These are phyloP conservation scores for Candida maesae DNA, from an alignment of 805 yeast genomes.

Conservation along the genomic window DNA sequence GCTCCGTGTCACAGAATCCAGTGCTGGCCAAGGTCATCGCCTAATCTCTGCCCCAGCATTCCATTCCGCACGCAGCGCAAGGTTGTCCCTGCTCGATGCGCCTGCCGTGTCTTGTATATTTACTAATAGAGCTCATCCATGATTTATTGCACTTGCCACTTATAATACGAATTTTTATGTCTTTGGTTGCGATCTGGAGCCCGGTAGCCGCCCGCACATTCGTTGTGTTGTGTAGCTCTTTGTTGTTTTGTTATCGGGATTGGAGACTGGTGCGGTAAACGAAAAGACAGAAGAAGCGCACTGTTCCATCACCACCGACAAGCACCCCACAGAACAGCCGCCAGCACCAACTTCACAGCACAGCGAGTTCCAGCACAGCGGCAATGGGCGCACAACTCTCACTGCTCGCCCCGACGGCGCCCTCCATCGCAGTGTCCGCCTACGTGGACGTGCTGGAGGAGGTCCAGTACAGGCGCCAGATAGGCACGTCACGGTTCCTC, in stretches of 20 bases:
- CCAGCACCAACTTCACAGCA: neutral
- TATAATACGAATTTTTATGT: neutral
- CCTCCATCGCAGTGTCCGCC: slow-evolving; percentile 87
- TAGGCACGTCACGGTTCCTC: slow-evolving; percentile 79
- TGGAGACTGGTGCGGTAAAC: too few relatives aligned
- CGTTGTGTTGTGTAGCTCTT: neutral
- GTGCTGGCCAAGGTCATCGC: slow-evolving; percentile 32
- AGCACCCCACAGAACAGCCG: neutral
- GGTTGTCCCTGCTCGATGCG: neutral
- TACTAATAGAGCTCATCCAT: neutral
- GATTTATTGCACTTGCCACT: too few relatives aligned
- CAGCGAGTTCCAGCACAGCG: neutral
- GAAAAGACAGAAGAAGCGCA: neutral
- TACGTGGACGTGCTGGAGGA: slow-evolving; percentile 77
- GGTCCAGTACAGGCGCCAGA: slow-evolving; percentile 68
- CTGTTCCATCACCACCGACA: neutral
- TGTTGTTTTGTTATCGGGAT: neutral
- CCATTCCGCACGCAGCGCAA: too few relatives aligned
- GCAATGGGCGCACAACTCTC: slow-evolving; percentile 87
- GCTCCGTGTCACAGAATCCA: slow-evolving; percentile 50
- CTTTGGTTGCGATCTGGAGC: too few relatives aligned
- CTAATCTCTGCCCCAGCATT: too few relatives aligned
- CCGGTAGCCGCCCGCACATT: too few relatives aligned
- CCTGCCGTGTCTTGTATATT: neutral
- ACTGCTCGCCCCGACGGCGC: slow-evolving; percentile 82